Evolutionary conservation across 2,329 filamentous ascomycete genomes (phyloP), one percentile per base, ranked within the genome.

Genomic region (Cercospora sp.): DNA sequence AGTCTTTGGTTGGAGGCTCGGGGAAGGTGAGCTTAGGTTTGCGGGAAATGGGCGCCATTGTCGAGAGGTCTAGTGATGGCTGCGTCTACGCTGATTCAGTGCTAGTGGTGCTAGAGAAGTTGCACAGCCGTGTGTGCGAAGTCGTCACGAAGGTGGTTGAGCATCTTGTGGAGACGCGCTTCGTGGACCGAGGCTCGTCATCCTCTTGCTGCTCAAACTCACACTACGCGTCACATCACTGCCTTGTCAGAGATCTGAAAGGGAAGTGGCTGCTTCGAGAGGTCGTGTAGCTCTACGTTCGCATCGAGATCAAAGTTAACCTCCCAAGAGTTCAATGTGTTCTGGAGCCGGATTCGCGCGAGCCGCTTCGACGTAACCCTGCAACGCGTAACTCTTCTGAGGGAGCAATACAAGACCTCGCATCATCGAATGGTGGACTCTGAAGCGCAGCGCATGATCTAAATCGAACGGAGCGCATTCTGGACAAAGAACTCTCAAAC

Each of bases 1-100:
- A 69, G 63, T 74, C 68, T 65, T 74, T 74, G 62, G 71, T 72
- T 5, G 69, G 61, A 5, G 74, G 75, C 37, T 71, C 70, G 3
- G 69, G 68, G 28, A 59, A 66, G 32, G 63, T 66, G 66, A 77
- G 73, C 24, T 71, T 71, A 12, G 74, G 71, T 37, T 69, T 71
- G 64, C 66, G 68, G 26, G 30, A 53, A n/a, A 68, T 72, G 5
- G 70, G 66, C n/a, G 66, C 66, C 70, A 72, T 71, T 28, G 2
- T 55, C 49, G 49, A 28, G 12, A n/a, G 49, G 24, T 13, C 13
- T 30, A 16, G 24, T 5, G 12, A 3, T 9, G 24, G 5, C 13
- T 8, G 13, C 13, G 24, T 28, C 49, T 55, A 55, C 4, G 24
- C 49, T 28, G 49, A 30, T 55, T 30, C 12, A 55, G 49, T 55